These are phyloP conservation scores for Coemansia sp. DNA, from an alignment of 192 early-diverging fungal species.

Conservation along the genomic window DNA sequence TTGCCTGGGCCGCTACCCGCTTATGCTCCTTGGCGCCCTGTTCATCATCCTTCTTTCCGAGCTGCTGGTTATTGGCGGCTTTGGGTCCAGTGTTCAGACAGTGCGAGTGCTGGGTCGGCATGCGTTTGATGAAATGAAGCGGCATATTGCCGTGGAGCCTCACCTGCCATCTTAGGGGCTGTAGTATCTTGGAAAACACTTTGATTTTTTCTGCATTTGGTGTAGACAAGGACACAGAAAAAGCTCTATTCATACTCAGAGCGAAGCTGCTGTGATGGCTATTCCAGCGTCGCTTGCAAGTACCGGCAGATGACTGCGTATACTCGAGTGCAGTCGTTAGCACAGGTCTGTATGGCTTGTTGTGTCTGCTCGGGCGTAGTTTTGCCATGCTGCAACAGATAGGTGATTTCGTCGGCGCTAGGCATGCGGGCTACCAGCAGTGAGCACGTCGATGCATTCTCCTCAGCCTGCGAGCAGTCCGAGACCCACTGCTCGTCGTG, in stretches of 20 bases:
- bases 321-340: slow-evolving; percentile 32
- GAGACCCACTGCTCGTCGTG: slow-evolving; percentile 27
- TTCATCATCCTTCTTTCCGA: slow-evolving; percentile 39
- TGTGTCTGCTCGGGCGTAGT: slow-evolving; percentile 31
- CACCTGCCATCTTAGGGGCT: slow-evolving; percentile 20
- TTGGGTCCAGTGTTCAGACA: slow-evolving; percentile 13
- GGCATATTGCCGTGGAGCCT: slow-evolving; percentile 14
- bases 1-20: slow-evolving; percentile 38
- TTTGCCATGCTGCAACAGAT: slow-evolving; percentile 52
- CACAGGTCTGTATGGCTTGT: slow-evolving; percentile 40
- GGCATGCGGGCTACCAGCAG: slow-evolving; percentile 48
- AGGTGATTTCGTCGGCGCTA: slow-evolving; percentile 48
- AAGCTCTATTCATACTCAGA: background rate
- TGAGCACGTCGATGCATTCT: slow-evolving; percentile 29
- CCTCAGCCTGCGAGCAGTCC: slow-evolving; percentile 46
- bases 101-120: slow-evolving; percentile 21
- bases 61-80: slow-evolving; percentile 38
- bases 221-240: background rate
- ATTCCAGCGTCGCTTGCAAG: slow-evolving; percentile 28
- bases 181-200: background rate
- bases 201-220: background rate
- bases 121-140: slow-evolving; percentile 21
- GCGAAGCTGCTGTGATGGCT: background rate
- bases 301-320: slow-evolving; percentile 51
- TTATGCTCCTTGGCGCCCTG: slow-evolving; percentile 42